Base-by-base conservation (phyloP, 192 early-diverging fungal genomes). In the Coemansia sp. region DNA sequence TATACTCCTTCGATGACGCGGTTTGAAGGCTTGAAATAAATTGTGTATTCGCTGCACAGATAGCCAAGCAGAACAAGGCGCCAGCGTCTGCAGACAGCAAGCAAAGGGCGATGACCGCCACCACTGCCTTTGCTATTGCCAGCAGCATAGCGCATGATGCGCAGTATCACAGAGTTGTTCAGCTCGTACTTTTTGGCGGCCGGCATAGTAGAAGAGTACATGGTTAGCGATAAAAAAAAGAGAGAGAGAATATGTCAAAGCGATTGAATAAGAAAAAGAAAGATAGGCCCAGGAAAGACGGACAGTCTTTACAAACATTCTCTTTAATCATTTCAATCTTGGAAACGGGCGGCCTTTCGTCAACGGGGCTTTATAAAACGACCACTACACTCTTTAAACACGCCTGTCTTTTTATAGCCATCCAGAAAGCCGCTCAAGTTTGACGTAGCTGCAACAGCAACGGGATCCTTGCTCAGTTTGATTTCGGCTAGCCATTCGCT, bases 351-450 rank as follows among this genome's bases (percentile, higher is more conserved):
- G 9, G 51, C 51, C 26, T 54, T 54, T 54, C 26, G 26, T 54
- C 51, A 54, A 54, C 22, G 6, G 8, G 21, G 48, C 55, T 72
- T 76, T 21, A 81, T 76, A 11, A 65, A 76, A 19, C 86, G 96
- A 18, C 88, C 90, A 37, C 80, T 82, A n/a, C 88, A 94, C 58
- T 95, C 94, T 37, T 87, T 87, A 57, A 91, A 92, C 58, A 90
- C 92, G 82, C 84, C 96, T 43, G 67, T 82, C 32, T 85, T 91
- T 55, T 89, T 90, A 46, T 59, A 84, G 15, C 80, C 82, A 8
- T 97, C 96, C 79, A 97, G 90, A 73, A 87, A 92, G 21, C 86
- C 87, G 67, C 75, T 91, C 21, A 89, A 85, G 51, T 77, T 88
- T 8, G 87, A 91, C 37, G 84, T 97, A 9, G 74, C 73, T 13